Evolutionary conservation across 176 grass and related monocot genomes (phyloP), one percentile per base, ranked within the genome.

Genomic region (Dactylis glomerata): DNA sequence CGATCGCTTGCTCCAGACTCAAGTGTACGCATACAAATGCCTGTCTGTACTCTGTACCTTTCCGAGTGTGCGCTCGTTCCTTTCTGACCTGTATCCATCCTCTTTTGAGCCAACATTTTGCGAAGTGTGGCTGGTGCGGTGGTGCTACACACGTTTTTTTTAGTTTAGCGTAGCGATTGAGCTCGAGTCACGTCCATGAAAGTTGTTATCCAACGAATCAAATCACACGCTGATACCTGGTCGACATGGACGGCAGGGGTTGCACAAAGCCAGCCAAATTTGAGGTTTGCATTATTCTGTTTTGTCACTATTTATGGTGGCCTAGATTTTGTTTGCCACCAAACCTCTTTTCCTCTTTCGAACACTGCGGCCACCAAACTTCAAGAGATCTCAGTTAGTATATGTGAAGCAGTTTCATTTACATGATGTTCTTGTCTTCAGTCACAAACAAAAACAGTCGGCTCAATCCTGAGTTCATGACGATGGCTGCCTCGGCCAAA

Each of bases 321-420:
- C 9, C 24, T 45, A 68, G 10, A 80, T 84, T 79, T 66, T 46
- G 66, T 68, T 87, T 71, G 85, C 26, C 38, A 65, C 58, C 46
- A 19, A 31, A 65, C 80, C 64, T 12, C 8, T 44, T 11, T n/a
- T n/a, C n/a, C n/a, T 44, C 42, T 44, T 44, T 12, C 13, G 13
- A 14, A 13, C 45, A 46, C 15, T 51, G 49, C 49, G 20, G 49
- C 49, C 49, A 51, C 49, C 15, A 19, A 51, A 51, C 3, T 51
- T 51, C 20, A 4, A 51, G 20, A 51, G 49, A 20, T 51, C 14
- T 51, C 14, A 51, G 49, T 15, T 68, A 32, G 45, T 15, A 14
- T 3, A 36, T 36, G 3, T 11, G 32, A 68, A 38, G 33, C 64
- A 38, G 64, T 68, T 68, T 9, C 22, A 19, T 67, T 32, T 15